phyloP scores from a whole-genome alignment of 176 grass and related monocot genomes.

The Tillandsia leiboldiana region DNA sequence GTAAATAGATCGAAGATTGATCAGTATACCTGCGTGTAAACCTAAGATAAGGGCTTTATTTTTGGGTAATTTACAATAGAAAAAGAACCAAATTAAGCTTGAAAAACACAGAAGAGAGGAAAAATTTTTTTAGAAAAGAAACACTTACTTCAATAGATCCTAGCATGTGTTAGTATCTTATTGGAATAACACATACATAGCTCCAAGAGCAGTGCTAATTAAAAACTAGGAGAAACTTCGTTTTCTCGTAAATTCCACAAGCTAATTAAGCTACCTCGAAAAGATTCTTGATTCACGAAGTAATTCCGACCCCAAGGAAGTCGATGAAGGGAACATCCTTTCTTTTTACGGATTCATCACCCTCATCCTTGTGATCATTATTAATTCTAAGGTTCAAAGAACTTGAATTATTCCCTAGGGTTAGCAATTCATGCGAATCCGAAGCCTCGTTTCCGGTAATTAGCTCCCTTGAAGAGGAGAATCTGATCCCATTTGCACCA shows the following conservation, averaged over 20 bases:
- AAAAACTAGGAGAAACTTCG: no score
- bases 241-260: no score
- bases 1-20: no score
- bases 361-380: neutral
- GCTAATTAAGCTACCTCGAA: neutral
- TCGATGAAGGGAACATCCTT: constrained; percentile 42
- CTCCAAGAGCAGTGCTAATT: neutral
- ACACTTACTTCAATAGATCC: neutral
- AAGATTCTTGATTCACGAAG: constrained; percentile 2
- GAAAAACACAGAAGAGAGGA: neutral
- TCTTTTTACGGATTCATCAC: constrained; percentile 1
- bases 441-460: neutral
- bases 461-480: neutral
- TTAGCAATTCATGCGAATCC: neutral
- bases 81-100: neutral
- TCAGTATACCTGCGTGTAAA: no score
- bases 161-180: constrained; percentile 18
- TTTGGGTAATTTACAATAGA: no score
- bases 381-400: neutral
- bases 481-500: neutral
- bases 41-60: no score
- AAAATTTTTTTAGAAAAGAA: constrained; percentile 4
- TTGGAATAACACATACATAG: constrained; percentile 12
- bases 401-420: neutral
- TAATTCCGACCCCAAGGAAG: constrained; percentile 44